A percentile compares a stretch with the other conserved stretches of the same genome.
These are phyloP conservation scores for Agroathelia rolfsii DNA, from an alignment of 1,284 basidiomycete genomes.

Conservation along the genomic window DNA sequence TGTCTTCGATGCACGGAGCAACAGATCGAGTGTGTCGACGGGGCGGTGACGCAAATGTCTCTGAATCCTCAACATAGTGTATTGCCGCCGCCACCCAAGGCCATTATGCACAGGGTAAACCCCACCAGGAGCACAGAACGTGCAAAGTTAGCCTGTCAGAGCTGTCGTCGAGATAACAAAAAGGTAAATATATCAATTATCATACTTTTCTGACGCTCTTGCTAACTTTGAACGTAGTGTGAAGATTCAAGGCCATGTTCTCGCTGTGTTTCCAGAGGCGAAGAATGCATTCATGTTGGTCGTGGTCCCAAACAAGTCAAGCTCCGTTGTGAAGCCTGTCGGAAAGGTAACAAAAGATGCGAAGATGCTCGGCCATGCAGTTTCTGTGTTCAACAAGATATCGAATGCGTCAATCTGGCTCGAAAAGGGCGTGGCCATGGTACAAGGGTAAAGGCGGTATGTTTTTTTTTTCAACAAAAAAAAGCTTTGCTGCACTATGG, in stretches of 20 bases:
- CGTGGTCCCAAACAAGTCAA: conserved; percentile 45
- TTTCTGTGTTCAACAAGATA: conserved; percentile 33
- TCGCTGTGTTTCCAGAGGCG: conserved; percentile 40
- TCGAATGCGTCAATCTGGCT: conserved; percentile 35
- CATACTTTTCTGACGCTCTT: conserved; percentile 2
- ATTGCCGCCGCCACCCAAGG: not conserved
- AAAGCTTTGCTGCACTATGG: too few relatives aligned
- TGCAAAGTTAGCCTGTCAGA: conserved; percentile 44
- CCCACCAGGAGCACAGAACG: conserved; percentile 28
- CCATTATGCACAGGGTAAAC: conserved; percentile 11
- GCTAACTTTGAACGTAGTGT: conserved; percentile 25
- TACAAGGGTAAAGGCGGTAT: conserved; percentile 45
- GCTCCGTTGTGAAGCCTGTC: conserved; percentile 44
- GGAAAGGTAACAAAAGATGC: conserved; percentile 42
- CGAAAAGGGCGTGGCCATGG: conserved; percentile 47
- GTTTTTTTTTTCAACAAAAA: conserved; percentile 11
- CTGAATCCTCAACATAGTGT: not conserved
- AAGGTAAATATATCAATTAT: conserved; percentile 42
- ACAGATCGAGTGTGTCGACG: conserved; percentile 29
- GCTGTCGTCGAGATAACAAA: conserved; percentile 50
- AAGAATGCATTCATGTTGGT: conserved; percentile 44
- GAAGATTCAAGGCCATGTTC: conserved; percentile 50
- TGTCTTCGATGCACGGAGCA: conserved; percentile 37
- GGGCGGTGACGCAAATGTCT: conserved; percentile 9
- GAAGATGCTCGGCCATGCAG: conserved; percentile 47